phyloP scores from a whole-genome alignment of 306 rosid genomes.

The Pyrus betulifolia region DNA sequence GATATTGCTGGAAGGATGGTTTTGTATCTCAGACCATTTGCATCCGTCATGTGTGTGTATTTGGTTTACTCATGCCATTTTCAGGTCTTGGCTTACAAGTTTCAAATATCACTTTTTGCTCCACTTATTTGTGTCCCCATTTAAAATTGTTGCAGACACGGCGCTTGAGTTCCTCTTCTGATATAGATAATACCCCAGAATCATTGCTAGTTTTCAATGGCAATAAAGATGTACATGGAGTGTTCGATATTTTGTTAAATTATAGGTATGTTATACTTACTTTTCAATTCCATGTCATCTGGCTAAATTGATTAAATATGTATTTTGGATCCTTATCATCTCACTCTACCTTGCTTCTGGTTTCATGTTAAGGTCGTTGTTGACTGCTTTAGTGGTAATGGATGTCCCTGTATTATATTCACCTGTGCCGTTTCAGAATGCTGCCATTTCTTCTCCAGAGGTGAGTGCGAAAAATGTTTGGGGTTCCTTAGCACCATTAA shows the following conservation, averaged over 20 bases:
- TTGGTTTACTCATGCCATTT: neutral
- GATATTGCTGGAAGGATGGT: conserved; percentile 1
- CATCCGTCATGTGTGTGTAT: neutral
- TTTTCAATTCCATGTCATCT: conserved; percentile 4
- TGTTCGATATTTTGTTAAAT: conserved; percentile 73
- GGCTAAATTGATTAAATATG: conserved; percentile 7
- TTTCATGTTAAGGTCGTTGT: conserved; percentile 49
- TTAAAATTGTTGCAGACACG: conserved; percentile 53
- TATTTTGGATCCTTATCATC: neutral
- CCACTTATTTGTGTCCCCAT: neutral
- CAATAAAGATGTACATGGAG: conserved; percentile 59
- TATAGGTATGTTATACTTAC: conserved; percentile 49
- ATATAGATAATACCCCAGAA: conserved; percentile 68
- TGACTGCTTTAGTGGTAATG: conserved; percentile 57
- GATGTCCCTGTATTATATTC: conserved; percentile 85
- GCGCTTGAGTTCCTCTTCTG: conserved; percentile 48
- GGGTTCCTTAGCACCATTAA: neutral
- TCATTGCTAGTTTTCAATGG: conserved; percentile 72
- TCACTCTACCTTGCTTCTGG: conserved; percentile 12
- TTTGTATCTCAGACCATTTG: neutral
- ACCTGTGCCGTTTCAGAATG: conserved; percentile 77
- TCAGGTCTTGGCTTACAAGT: neutral
- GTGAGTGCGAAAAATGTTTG: conserved; percentile 25
- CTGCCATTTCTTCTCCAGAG: conserved; percentile 75
- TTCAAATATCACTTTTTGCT: neutral